Percentiles rank a stretch among this genome's conserved stretches.
Evolutionary conservation across 2,329 filamentous ascomycete genomes (phyloP).

Genomic region (Apiospora koreana): DNA sequence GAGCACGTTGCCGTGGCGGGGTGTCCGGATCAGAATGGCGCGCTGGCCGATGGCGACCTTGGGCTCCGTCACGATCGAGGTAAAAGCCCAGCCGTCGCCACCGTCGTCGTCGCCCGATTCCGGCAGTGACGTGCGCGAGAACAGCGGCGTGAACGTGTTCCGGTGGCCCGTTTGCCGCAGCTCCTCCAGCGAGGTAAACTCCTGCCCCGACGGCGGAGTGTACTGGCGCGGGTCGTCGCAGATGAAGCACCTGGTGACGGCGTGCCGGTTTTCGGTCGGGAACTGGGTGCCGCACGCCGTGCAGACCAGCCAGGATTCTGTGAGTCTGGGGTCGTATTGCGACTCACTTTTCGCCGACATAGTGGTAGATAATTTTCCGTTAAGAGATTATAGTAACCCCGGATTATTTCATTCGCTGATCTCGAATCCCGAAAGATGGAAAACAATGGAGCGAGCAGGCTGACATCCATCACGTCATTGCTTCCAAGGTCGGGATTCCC

Average conservation of each 20-base stretch:
- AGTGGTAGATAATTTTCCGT: too few relatives aligned
- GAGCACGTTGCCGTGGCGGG: constrained; percentile 65
- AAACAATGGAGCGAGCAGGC: not conserved
- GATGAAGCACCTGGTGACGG: constrained; percentile 62
- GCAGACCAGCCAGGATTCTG: constrained; percentile 55
- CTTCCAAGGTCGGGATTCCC: not conserved
- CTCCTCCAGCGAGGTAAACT: constrained; percentile 61
- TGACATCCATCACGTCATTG: not conserved
- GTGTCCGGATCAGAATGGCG: constrained; percentile 67
- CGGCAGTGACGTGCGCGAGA: not conserved
- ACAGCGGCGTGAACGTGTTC: constrained; percentile 55
- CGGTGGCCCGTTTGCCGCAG: constrained; percentile 43
- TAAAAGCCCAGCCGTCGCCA: constrained; percentile 30
- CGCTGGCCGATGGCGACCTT: constrained; percentile 76
- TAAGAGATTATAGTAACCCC: too few relatives aligned
- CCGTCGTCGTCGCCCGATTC: constrained; percentile 37
- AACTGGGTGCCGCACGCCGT: constrained; percentile 72
- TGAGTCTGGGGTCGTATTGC: constrained; percentile 24
- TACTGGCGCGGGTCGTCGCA: constrained; percentile 76
- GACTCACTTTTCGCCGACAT: constrained; percentile 1
- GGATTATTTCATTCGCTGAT: not conserved
- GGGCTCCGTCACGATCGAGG: constrained; percentile 51
- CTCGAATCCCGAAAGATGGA: not conserved
- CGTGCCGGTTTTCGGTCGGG: constrained; percentile 48
- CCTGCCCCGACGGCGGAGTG: constrained; percentile 63